Conservation (phyloP, 1,139 yeast species). For the Pichia sp. region DNA sequence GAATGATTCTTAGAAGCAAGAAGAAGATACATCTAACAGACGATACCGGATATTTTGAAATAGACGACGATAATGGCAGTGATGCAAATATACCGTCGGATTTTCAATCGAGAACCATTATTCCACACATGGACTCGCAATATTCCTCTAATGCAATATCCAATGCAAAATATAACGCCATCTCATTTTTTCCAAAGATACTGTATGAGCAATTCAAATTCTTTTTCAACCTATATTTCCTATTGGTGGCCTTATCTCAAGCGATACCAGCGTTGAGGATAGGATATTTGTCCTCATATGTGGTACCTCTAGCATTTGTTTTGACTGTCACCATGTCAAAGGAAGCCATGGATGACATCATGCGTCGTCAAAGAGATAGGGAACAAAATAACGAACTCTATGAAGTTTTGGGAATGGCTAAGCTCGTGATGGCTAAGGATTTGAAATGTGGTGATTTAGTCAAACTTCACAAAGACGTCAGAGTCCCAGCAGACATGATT, state of each 20-base stretch:
- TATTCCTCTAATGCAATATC: conserved; percentile 80
- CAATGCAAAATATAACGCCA: conserved; percentile 88
- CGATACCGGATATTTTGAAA: conserved; percentile 7
- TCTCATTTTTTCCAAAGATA: conserved; percentile 82
- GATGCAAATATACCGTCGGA: background rate
- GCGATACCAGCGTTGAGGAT: conserved; percentile 86
- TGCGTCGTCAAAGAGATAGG: conserved; percentile 79
- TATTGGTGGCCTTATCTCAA: conserved; percentile 90
- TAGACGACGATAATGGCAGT: no score
- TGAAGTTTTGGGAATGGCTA: conserved; percentile 53
- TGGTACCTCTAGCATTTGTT: conserved; percentile 92
- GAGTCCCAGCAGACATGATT: conserved; percentile 92
- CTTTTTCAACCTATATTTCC: conserved; percentile 87
- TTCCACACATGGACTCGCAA: conserved; percentile 31
- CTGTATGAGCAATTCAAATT: conserved; percentile 95
- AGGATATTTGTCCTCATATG: conserved; percentile 87
- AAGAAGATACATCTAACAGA: conserved; percentile 22
- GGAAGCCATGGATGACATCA: conserved; percentile 92
- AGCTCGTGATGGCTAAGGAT: conserved; percentile 52
- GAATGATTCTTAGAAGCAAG: conserved; percentile 18
- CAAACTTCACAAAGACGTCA: conserved; percentile 68
- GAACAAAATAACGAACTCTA: conserved; percentile 84
- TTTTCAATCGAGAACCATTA: conserved; percentile 17
- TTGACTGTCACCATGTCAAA: conserved; percentile 88
- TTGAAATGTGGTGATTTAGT: conserved; percentile 84